Percentiles rank a stretch among this genome's conserved stretches.
Conservation (phyloP, 2,329 filamentous ascomycete genomes). For the Albophoma yamanashiensis region DNA sequence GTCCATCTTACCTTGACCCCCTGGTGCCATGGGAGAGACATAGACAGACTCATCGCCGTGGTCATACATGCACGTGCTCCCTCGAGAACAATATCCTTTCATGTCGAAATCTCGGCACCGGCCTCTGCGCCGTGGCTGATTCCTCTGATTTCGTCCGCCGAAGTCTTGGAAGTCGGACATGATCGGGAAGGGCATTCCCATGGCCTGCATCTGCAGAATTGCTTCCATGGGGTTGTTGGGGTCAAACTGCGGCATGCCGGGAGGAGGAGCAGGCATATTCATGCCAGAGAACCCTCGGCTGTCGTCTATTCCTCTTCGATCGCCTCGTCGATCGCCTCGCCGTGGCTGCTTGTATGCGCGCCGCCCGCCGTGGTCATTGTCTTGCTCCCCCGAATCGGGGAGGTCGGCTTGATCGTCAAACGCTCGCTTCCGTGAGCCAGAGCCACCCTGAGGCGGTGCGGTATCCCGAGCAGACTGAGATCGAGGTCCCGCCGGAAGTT, state of each 20-base stretch:
- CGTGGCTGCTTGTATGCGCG: slow-evolving; percentile 50
- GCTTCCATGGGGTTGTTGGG: slow-evolving; percentile 50
- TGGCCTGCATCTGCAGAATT: slow-evolving; percentile 50
- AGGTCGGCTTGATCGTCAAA: slow-evolving; percentile 19
- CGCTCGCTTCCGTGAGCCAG: slow-evolving; percentile 22
- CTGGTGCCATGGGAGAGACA: slow-evolving; percentile 15
- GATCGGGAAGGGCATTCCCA: slow-evolving; percentile 30
- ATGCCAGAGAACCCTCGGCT: slow-evolving; percentile 4
- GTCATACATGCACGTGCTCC: slow-evolving; percentile 57
- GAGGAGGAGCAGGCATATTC: not conserved
- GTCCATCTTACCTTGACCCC: slow-evolving; percentile 13
- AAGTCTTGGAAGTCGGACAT: slow-evolving; percentile 25
- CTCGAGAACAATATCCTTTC: slow-evolving; percentile 61
- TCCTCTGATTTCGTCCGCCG: slow-evolving; percentile 8
- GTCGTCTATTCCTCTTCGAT: slow-evolving; percentile 17
- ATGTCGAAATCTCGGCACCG: slow-evolving; percentile 62
- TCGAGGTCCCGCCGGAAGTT: not conserved
- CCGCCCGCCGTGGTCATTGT: slow-evolving; percentile 16
- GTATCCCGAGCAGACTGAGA: not conserved
- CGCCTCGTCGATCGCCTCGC: slow-evolving; percentile 40
- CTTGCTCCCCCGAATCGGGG: slow-evolving; percentile 11
- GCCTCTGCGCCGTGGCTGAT: slow-evolving; percentile 25
- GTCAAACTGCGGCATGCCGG: slow-evolving; percentile 39
- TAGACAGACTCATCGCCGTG: slow-evolving; percentile 47
- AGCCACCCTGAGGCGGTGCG: slow-evolving; percentile 2